A percentile compares a stretch with the other conserved stretches of the same genome.
Conservation (phyloP, 768 basidiomycete genomes). For the Cystofilobasidium bisporidii region DNA sequence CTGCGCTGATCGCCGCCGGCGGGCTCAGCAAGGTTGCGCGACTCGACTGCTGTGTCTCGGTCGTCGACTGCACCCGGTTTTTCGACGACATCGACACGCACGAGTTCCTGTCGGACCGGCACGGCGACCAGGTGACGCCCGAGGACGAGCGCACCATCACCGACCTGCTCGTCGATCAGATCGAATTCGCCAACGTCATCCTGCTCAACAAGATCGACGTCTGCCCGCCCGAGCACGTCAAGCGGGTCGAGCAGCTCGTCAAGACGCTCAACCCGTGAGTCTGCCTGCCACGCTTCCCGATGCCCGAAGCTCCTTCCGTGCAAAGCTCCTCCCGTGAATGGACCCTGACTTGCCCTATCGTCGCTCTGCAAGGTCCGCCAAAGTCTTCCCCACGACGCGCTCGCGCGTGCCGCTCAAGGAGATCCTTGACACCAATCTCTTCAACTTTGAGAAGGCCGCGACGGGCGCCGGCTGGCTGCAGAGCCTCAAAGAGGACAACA, state of each 20-base stretch:
- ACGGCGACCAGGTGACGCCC: constrained; percentile 34
- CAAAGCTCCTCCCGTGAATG: constrained; percentile 15
- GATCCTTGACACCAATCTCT: constrained; percentile 37
- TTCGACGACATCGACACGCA: constrained; percentile 37
- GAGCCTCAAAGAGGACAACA: constrained; percentile 34
- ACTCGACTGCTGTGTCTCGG: constrained; percentile 37
- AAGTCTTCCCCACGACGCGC: constrained; percentile 26
- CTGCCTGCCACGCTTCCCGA: no score
- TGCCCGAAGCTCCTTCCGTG: neutral
- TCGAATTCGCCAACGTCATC: constrained; percentile 41
- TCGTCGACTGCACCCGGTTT: constrained; percentile 36
- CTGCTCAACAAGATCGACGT: constrained; percentile 39
- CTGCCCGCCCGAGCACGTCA: constrained; percentile 29
- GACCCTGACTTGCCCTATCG: neutral
- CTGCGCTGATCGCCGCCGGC: constrained; percentile 35
- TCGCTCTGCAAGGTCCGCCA: neutral
- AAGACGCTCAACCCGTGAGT: constrained; percentile 37
- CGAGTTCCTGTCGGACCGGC: constrained; percentile 39
- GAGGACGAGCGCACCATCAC: constrained; percentile 36
- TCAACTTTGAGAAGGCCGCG: constrained; percentile 36
- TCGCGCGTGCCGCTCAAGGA: constrained; percentile 34
- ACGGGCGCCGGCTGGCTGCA: constrained; percentile 38
- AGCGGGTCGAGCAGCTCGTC: constrained; percentile 33
- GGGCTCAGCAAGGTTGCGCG: constrained; percentile 36
- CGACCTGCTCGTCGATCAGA: constrained; percentile 35